These are phyloP conservation scores for Russula ochroleuca DNA, from an alignment of 768 basidiomycete species.

Conservation along the genomic window DNA sequence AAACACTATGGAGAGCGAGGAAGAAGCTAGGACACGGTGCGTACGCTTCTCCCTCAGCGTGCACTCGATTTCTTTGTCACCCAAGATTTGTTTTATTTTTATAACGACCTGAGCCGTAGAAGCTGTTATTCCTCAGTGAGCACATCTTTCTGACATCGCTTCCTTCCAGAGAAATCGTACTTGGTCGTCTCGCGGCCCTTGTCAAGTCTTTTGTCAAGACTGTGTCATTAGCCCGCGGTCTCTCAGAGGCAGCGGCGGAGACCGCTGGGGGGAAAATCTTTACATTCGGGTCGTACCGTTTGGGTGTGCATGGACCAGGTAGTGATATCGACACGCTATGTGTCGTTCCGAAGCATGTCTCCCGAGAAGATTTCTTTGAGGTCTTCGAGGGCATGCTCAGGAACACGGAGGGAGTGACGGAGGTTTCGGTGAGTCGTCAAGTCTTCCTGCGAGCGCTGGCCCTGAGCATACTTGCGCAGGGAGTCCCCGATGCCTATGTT, in stretches of 20 bases:
- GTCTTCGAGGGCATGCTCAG: conserved; percentile 86
- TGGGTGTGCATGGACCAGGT: conserved; percentile 95
- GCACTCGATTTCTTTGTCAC: conserved; percentile 2
- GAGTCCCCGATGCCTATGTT: conserved; percentile 95
- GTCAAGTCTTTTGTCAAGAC: conserved; percentile 91
- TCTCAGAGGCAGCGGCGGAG: conserved; percentile 82
- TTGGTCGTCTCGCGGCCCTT: conserved; percentile 82
- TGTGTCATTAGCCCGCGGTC: conserved; percentile 70
- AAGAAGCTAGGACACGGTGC: conserved; percentile 83
- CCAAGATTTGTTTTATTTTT: not conserved
- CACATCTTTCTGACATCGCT: conserved; percentile 20
- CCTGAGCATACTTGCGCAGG: conserved; percentile 44
- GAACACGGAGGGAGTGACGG: conserved; percentile 74
- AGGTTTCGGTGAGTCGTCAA: conserved; percentile 64
- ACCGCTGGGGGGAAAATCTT: conserved; percentile 98
- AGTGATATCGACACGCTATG: conserved; percentile 98
- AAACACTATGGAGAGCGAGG: conserved; percentile 84
- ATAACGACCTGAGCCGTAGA: conserved; percentile 7
- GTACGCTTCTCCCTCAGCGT: not conserved
- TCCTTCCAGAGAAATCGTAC: conserved; percentile 74
- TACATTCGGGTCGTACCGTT: conserved; percentile 96
- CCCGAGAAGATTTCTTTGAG: conserved; percentile 92
- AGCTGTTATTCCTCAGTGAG: not conserved
- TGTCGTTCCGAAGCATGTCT: conserved; percentile 95
- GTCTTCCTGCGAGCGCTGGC: not conserved